Evolutionary conservation across 345 rosid species (phyloP).

Genomic region (Dovyalis caffra): DNA sequence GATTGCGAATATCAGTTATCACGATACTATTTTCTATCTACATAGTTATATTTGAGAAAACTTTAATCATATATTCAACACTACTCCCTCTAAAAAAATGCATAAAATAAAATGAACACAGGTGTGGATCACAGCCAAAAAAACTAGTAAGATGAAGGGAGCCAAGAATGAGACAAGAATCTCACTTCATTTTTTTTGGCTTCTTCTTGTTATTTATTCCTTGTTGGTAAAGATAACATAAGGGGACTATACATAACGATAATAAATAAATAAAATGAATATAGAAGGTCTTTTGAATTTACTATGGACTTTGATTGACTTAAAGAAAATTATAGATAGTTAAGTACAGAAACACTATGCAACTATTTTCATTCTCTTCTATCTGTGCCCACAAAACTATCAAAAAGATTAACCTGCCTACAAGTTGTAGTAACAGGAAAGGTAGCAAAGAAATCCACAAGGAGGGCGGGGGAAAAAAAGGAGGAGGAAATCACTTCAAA

Average conservation of each 20-base stretch:
- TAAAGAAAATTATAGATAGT: not conserved
- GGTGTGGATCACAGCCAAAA: too few species aligned
- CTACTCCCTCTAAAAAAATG: too few species aligned
- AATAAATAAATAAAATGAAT: not conserved
- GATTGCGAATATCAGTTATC: too few species aligned
- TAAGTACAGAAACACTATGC: not conserved
- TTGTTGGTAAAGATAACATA: too few species aligned
- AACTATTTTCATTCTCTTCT: not conserved
- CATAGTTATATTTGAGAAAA: too few species aligned
- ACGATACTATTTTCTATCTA: too few species aligned
- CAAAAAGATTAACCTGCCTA: not conserved
- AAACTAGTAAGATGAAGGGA: not conserved
- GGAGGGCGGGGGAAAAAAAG: not conserved
- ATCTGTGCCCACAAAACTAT: not conserved
- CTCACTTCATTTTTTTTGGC: too few species aligned
- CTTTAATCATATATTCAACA: too few species aligned
- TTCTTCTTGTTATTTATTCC: not conserved
- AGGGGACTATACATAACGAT: not conserved
- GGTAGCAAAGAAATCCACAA: not conserved
- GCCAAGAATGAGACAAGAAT: too few species aligned
- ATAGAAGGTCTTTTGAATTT: not conserved
- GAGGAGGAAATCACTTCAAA: not conserved
- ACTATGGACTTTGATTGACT: not conserved
- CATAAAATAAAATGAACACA: too few species aligned
- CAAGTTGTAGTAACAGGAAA: not conserved